A percentile compares a stretch with the other conserved stretches of the same genome.
phyloP scores from a whole-genome alignment of 2,329 filamentous ascomycete species.

The Fusarium zealandicum region DNA sequence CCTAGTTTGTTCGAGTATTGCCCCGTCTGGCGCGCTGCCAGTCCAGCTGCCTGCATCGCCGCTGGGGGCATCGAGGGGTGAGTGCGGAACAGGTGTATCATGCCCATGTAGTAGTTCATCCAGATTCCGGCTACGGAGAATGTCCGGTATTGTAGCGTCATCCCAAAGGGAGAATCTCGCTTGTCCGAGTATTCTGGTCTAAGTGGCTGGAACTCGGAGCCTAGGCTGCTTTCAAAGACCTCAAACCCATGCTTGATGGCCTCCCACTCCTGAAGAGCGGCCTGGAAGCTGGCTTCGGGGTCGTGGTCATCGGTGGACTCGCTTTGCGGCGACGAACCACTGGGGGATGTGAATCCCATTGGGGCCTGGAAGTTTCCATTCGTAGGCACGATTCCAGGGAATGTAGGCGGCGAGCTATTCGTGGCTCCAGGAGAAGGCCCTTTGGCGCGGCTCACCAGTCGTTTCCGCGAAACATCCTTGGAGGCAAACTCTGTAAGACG shows the following conservation, averaged over 20 bases:
- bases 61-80: conserved; percentile 93
- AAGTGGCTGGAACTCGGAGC: conserved; percentile 78
- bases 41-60: conserved; percentile 83
- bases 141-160: conserved; percentile 80
- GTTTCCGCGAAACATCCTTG: conserved; percentile 79
- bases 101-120: conserved; percentile 85
- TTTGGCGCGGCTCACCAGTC: conserved; percentile 59
- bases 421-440: conserved; percentile 41
- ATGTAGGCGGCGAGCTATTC: conserved; percentile 51
- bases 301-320: conserved; percentile 61
- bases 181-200: conserved; percentile 69
- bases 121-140: conserved; percentile 89
- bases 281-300: conserved; percentile 68
- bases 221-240: conserved; percentile 69
- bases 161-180: conserved; percentile 78
- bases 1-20: conserved; percentile 77
- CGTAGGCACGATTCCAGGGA: conserved; percentile 64
- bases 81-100: conserved; percentile 81
- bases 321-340: conserved; percentile 52
- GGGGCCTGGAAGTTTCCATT: conserved; percentile 59
- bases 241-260: conserved; percentile 75
- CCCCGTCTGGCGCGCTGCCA: conserved; percentile 76
- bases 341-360: conserved; percentile 62
- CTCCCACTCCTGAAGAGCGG: conserved; percentile 81
- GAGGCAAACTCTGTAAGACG: conserved; percentile 81